phyloP scores from a whole-genome alignment of 2,329 filamentous ascomycete genomes.

The Pseudonectria buxi region DNA sequence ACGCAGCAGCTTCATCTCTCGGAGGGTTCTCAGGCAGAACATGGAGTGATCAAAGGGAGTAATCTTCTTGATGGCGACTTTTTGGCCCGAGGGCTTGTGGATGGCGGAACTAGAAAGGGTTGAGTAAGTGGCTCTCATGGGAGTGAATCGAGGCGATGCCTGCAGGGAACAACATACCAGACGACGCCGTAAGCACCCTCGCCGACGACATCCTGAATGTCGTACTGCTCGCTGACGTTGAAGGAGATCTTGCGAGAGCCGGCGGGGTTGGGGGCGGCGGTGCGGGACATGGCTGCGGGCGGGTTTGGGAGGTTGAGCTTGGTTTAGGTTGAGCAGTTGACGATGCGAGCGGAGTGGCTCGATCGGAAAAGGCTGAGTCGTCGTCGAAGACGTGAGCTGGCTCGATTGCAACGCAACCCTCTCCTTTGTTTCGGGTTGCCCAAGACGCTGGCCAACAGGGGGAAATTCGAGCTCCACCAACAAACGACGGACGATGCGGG shows the following conservation, averaged over 20 bases:
- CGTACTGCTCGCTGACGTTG: constrained; percentile 99
- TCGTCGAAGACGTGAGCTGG: too few species aligned
- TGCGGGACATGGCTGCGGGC: constrained; percentile 41
- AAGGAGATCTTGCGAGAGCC: constrained; percentile 93
- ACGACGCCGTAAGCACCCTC: constrained; percentile 98
- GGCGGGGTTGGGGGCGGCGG: constrained; percentile 49
- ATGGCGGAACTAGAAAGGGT: constrained; percentile 68
- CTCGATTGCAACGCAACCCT: too few species aligned
- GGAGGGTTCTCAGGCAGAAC: constrained; percentile 93
- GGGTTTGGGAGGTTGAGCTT: too few species aligned
- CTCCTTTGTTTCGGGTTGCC: too few species aligned
- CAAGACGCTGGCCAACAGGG: too few species aligned
- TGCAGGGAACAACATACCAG: constrained; percentile 58
- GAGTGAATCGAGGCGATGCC: too few species aligned
- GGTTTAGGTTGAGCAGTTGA: too few species aligned
- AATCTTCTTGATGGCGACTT: constrained; percentile 99
- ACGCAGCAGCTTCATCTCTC: constrained; percentile 97
- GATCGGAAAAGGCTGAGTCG: too few species aligned
- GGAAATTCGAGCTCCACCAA: too few species aligned
- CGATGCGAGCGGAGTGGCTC: too few species aligned
- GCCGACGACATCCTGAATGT: constrained; percentile 98
- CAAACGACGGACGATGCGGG: too few species aligned
- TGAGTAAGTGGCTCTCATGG: constrained; percentile 1
- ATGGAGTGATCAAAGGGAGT: constrained; percentile 98
- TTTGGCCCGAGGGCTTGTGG: constrained; percentile 96